Base-by-base conservation (phyloP, 1,284 basidiomycete genomes). In the Cutaneotrichosporon sp. region DNA sequence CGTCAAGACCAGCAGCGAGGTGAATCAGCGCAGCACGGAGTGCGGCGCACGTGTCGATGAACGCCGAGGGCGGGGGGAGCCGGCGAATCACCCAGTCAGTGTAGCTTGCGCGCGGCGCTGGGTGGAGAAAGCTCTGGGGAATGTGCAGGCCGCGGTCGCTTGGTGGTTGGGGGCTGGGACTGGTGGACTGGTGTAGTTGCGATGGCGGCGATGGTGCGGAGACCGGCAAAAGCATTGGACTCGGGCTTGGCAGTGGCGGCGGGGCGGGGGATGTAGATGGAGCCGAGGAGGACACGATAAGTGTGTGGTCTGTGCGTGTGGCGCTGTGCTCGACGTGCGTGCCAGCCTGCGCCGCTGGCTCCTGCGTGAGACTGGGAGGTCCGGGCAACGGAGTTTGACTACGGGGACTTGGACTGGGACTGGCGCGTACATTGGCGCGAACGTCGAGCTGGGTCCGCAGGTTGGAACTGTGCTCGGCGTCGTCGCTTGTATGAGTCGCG, bases 1-100 rank as follows among this genome's bases (percentile, higher is more conserved):
- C 58, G 46, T 72, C 67, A 37, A 69, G 42, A 1, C 66, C 65
- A 1, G 59, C 58, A 5, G 68, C 68, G 17, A 72, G 51, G 40
- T 67, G 63, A 8, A 65, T 40, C 10, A 65, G 50, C 1, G 64
- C 59, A 1, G 55, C 50, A 10, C 61, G 59, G 37, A 71, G 49
- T 5, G 58, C 56, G 2, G 43, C 46, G 12, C 44, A 48, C 2
- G 39, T 20, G 23, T 35, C 43, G 35, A 18, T 14, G 34, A 45
- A 46, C 14, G 33, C 15, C 1, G 21, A 33, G 7, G 53, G 47
- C 3, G 43, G 44, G 14, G 46, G 50, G 1, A 55, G 40, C 12
- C 51, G 51, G 15, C 34, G 26, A 15, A 53, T 22, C 2, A 52
- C 41, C 50, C 53, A 58, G 34, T 54, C 50, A n/a, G 50, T 45